Conservation (phyloP, 1,284 basidiomycete genomes). For the Irpex sp. region DNA sequence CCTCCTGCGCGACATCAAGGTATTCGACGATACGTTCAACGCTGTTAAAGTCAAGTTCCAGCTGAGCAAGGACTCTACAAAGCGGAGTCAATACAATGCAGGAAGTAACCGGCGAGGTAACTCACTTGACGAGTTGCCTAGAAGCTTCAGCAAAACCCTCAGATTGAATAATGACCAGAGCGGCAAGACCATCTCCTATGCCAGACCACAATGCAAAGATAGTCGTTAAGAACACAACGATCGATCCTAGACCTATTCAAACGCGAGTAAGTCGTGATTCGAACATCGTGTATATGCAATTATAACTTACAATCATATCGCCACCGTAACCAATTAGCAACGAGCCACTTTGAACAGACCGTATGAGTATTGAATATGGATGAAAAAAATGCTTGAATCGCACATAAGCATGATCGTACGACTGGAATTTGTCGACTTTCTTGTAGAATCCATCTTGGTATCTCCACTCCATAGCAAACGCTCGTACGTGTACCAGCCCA, state of each 20-base stretch:
- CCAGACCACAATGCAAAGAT: conserved; percentile 67
- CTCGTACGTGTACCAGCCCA: conserved; percentile 76
- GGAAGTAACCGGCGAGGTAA: neutral
- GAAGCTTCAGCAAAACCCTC: conserved; percentile 69
- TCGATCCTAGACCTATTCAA: conserved; percentile 62
- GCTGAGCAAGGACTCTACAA: conserved; percentile 55
- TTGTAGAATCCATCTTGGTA: conserved; percentile 74
- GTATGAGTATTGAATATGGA: neutral
- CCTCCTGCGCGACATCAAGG: conserved; percentile 74
- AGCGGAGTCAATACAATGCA: neutral
- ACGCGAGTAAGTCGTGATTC: neutral
- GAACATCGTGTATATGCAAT: neutral
- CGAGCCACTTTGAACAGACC: conserved; percentile 47
- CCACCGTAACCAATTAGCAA: conserved; percentile 68
- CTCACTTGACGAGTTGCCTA: conserved; percentile 58
- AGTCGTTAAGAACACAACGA: conserved; percentile 74
- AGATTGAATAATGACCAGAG: conserved; percentile 77
- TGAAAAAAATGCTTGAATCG: neutral
- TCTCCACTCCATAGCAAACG: conserved; percentile 75
- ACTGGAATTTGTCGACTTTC: conserved; percentile 76
- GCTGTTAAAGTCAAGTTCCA: conserved; percentile 74
- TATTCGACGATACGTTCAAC: conserved; percentile 86
- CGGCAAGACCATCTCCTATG: conserved; percentile 69
- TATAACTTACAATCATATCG: conserved; percentile 62
- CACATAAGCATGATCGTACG: conserved; percentile 69